Percentiles rank a stretch among this genome's conserved stretches.
phyloP scores from a whole-genome alignment of 2,329 filamentous ascomycete species.

The Fusarium sp. region DNA sequence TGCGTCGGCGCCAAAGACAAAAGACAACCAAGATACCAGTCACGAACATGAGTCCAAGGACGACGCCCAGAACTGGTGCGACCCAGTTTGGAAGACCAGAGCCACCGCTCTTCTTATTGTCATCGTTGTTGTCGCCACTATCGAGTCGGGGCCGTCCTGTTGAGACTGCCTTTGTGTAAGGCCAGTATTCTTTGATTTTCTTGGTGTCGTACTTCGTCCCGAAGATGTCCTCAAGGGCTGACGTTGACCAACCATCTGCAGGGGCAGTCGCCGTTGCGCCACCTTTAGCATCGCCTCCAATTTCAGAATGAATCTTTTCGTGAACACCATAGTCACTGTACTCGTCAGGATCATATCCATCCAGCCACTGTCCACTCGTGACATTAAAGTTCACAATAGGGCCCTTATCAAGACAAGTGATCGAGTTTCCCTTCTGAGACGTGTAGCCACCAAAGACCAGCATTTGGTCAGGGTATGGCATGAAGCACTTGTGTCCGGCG shows the following conservation, averaged over 20 bases:
- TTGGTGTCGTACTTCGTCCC: constrained; percentile 64
- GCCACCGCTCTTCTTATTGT: constrained; percentile 43
- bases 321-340: constrained; percentile 79
- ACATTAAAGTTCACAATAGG: constrained; percentile 79
- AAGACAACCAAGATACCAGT: constrained; percentile 64
- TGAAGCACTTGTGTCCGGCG: constrained; percentile 80
- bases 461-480: constrained; percentile 84
- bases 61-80: constrained; percentile 71
- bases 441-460: constrained; percentile 78
- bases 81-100: constrained; percentile 67
- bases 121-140: constrained; percentile 20
- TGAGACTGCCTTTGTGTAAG: constrained; percentile 60
- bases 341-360: constrained; percentile 74
- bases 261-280: constrained; percentile 78
- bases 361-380: constrained; percentile 75
- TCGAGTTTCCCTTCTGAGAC: constrained; percentile 42
- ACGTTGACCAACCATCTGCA: constrained; percentile 66
- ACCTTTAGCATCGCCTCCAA: constrained; percentile 75
- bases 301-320: constrained; percentile 69
- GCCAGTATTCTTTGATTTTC: constrained; percentile 71
- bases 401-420: constrained; percentile 63
- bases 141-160: constrained; percentile 37
- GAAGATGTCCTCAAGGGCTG: constrained; percentile 66
- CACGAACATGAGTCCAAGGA: constrained; percentile 69
- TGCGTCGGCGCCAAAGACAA: constrained; percentile 65